Evolutionary conservation across 306 rosid species (phyloP).

Genomic region (Cucurbita argyrosperma): DNA sequence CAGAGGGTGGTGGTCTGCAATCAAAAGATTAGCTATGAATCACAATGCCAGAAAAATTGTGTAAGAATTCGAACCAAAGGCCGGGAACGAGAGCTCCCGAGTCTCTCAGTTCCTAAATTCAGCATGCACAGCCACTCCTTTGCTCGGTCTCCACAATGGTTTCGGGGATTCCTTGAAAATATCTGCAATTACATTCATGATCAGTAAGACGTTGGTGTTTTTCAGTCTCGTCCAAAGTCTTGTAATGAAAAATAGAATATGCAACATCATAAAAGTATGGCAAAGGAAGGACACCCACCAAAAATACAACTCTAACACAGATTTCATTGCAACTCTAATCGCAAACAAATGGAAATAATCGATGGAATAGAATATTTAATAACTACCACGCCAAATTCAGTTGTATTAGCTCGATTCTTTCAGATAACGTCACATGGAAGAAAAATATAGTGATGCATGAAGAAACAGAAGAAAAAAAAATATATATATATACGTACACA

Average conservation of each 20-base stretch:
- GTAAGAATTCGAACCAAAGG: slow-evolving; percentile 13
- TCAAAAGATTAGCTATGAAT: slow-evolving; percentile 7
- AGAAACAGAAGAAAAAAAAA: not conserved
- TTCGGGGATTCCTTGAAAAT: slow-evolving; percentile 88
- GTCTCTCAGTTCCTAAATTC: slow-evolving; percentile 16
- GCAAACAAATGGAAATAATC: not conserved
- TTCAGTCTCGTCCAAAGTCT: not conserved
- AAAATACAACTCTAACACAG: too few relatives aligned
- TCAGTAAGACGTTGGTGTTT: not conserved
- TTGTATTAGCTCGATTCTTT: not conserved
- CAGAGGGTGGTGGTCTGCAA: slow-evolving; percentile 14
- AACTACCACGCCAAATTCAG: not conserved
- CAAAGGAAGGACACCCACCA: not conserved
- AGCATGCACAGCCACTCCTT: slow-evolving; percentile 85
- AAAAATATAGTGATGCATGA: not conserved
- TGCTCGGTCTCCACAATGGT: slow-evolving; percentile 61
- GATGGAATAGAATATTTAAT: not conserved
- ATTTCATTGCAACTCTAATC: not conserved
- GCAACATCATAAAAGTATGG: not conserved
- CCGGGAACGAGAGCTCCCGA: not conserved
- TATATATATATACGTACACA: too few relatives aligned
- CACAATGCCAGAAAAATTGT: slow-evolving; percentile 24
- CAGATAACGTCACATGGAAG: not conserved
- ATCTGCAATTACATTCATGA: slow-evolving; percentile 35
- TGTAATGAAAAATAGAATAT: not conserved